Evolutionary conservation across 2,329 filamentous ascomycete genomes (phyloP).

Genomic region (Macrophomina phaseolina): DNA sequence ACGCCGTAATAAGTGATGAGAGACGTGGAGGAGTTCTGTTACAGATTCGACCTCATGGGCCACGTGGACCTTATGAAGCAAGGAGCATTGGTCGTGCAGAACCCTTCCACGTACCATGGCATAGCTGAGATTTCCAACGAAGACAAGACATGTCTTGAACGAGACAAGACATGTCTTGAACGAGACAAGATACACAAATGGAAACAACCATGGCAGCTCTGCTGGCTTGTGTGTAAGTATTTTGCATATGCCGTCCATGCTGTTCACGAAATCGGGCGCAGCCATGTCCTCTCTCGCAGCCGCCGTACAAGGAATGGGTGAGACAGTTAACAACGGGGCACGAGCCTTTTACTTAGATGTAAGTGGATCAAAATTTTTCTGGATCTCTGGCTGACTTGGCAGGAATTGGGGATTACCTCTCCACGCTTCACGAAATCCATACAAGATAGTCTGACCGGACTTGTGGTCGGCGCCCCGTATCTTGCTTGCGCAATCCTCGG

Average conservation of each 20-base stretch:
- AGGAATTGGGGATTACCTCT: conserved; percentile 4
- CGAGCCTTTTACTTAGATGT: conserved; percentile 40
- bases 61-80: conserved; percentile 57
- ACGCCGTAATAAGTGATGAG: conserved; percentile 58
- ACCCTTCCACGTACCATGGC: conserved; percentile 55
- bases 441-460: conserved; percentile 46
- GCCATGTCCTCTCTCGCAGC: conserved; percentile 59
- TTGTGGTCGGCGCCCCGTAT: conserved; percentile 54
- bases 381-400: neutral
- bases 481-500: conserved; percentile 52
- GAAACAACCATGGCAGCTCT: conserved; percentile 56
- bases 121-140: conserved; percentile 54
- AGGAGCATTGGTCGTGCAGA: conserved; percentile 58
- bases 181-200: conserved; percentile 57
- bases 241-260: no score
- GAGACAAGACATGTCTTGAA: conserved; percentile 52
- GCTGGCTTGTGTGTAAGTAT: conserved; percentile 50
- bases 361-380: conserved; percentile 18
- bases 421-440: conserved; percentile 35
- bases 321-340: conserved; percentile 57
- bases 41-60: conserved; percentile 54
- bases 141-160: conserved; percentile 49
- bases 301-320: conserved; percentile 61
- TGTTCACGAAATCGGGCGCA: neutral
- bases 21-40: conserved; percentile 62